Conservation (phyloP, 2,329 filamentous ascomycete genomes). For the Lecanoromycetidae sp. region DNA sequence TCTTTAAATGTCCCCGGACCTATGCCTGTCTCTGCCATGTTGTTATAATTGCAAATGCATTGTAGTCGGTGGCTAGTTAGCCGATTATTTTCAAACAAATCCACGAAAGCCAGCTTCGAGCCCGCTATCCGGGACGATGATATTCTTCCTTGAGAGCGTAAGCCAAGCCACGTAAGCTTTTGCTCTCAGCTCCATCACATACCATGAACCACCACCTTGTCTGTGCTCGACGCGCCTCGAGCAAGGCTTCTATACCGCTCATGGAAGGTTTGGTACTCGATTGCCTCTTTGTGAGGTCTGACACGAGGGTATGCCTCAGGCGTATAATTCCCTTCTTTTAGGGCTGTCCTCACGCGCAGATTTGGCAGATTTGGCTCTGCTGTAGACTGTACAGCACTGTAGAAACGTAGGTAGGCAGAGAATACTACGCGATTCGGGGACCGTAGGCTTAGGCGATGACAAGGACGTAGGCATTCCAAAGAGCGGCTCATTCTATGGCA, state of each 20-base stretch:
- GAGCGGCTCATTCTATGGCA: conserved; percentile 2
- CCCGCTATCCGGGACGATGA: conserved; percentile 58
- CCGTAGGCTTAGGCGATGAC: no score
- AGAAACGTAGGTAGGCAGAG: conserved; percentile 11
- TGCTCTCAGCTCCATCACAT: no score
- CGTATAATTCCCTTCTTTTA: background rate
- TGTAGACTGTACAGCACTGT: conserved; percentile 1
- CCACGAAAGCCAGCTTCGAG: conserved; percentile 72
- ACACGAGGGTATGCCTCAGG: conserved; percentile 7
- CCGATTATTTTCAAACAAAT: conserved; percentile 60
- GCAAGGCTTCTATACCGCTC: conserved; percentile 27
- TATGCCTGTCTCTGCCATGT: conserved; percentile 27
- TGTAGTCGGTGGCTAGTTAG: conserved; percentile 46
- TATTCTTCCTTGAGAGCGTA: conserved; percentile 55
- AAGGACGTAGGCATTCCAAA: background rate
- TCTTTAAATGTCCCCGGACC: conserved; percentile 40
- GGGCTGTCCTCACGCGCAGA: background rate
- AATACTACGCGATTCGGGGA: conserved; percentile 1
- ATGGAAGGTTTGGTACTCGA: conserved; percentile 22
- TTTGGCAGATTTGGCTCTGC: background rate
- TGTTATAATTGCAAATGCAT: conserved; percentile 56
- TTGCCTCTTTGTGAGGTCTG: background rate
- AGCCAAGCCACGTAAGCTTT: no score
- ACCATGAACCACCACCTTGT: conserved; percentile 33
- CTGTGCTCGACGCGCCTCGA: conserved; percentile 30